Evolutionary conservation across 352 stramenopile genomes (phyloP).

Genomic region (Pythium brachiatum): DNA sequence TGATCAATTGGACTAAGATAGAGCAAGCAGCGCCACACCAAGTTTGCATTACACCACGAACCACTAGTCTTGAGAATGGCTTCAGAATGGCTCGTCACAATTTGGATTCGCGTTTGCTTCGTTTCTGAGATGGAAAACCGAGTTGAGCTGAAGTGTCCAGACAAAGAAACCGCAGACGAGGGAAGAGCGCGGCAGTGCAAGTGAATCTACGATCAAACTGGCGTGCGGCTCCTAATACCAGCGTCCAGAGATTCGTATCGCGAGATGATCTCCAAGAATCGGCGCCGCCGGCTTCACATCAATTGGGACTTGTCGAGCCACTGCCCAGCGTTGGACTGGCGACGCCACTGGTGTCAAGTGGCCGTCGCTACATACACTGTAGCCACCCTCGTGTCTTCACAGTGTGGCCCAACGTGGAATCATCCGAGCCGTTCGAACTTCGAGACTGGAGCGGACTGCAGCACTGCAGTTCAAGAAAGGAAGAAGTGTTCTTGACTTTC

Average conservation of each 20-base stretch:
- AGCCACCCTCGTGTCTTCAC: too few species aligned
- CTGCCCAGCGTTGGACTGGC: neutral
- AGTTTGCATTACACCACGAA: neutral
- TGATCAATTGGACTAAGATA: too few species aligned
- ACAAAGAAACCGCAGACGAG: too few species aligned
- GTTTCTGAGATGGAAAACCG: neutral
- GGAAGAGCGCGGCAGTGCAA: neutral
- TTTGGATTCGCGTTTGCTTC: neutral
- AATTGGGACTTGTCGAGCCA: neutral
- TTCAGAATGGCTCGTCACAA: neutral
- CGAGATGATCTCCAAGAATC: too few species aligned
- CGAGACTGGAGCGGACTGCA: too few species aligned
- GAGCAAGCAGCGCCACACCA: too few species aligned
- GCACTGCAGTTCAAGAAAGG: neutral
- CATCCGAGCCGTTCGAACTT: too few species aligned
- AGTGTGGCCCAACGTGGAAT: too few species aligned
- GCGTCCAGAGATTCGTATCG: neutral
- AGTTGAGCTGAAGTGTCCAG: neutral
- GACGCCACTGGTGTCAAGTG: neutral
- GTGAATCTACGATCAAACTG: neutral
- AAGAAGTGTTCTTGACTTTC: neutral
- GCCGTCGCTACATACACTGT: too few species aligned
- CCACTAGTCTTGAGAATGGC: neutral
- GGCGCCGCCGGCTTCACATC: neutral
- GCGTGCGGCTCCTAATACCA: neutral